A percentile compares a stretch with the other conserved stretches of the same genome.
Evolutionary conservation across 116 monocot genomes (phyloP).

Genomic region (Cymodocea nodosa): DNA sequence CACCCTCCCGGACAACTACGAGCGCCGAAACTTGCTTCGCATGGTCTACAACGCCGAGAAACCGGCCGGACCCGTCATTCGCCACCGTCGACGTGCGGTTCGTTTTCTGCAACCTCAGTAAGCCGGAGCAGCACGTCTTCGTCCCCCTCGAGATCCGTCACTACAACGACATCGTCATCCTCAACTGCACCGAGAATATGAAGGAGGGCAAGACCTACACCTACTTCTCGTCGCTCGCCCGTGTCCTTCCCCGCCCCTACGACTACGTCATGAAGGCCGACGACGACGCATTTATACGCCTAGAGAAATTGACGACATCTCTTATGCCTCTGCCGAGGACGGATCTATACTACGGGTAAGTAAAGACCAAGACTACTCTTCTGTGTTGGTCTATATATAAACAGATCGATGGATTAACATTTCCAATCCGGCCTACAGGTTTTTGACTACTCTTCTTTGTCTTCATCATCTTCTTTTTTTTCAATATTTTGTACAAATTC

Average conservation of each 20-base stretch:
- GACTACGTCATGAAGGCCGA: conserved; percentile 81
- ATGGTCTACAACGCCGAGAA: conserved; percentile 23
- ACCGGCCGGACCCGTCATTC: neutral
- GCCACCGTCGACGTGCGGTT: conserved; percentile 32
- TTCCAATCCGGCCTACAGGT: too few relatives aligned
- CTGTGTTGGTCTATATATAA: neutral
- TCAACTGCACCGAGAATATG: conserved; percentile 66
- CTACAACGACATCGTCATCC: conserved; percentile 46
- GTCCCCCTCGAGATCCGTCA: conserved; percentile 43
- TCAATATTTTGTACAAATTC: too few relatives aligned
- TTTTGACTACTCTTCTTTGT: too few relatives aligned
- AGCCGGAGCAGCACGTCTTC: conserved; percentile 35
- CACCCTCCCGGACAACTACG: conserved; percentile 35
- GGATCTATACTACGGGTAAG: conserved; percentile 35
- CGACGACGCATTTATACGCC: conserved; percentile 20
- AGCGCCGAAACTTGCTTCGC: conserved; percentile 49
- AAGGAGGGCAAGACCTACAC: conserved; percentile 61
- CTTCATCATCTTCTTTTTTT: too few relatives aligned
- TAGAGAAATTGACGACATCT: too few relatives aligned
- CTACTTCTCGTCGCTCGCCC: conserved; percentile 51
- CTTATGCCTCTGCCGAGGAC: conserved; percentile 6
- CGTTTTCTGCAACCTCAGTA: conserved; percentile 54
- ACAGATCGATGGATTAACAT: neutral
- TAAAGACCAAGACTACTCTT: neutral
- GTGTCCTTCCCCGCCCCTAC: conserved; percentile 12